Percentiles rank a stretch among this genome's conserved stretches.
Conservation (phyloP, 2,329 filamentous ascomycete species). For the Venturia oleaginea region DNA sequence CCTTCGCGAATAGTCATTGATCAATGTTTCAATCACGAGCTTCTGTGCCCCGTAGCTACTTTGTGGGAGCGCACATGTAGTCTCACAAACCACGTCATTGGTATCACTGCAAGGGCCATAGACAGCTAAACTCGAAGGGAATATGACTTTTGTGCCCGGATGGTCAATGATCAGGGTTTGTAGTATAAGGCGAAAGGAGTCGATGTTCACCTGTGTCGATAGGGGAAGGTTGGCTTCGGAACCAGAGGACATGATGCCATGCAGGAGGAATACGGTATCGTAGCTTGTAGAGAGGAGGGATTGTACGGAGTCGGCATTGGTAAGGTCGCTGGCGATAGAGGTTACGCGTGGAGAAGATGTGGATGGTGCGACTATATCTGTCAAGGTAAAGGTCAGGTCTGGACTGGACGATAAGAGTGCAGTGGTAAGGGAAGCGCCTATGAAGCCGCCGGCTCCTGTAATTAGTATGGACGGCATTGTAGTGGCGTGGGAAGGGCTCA, state of each 20-base stretch:
- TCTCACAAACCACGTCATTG: constrained; percentile 40
- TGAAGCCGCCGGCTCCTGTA: constrained; percentile 16
- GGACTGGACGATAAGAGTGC: constrained; percentile 15
- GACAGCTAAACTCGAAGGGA: constrained; percentile 54
- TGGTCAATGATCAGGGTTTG: constrained; percentile 44
- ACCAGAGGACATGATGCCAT: constrained; percentile 59
- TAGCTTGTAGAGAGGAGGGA: constrained; percentile 6
- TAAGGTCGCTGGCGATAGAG: not conserved
- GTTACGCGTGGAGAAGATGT: not conserved
- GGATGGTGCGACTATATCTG: constrained; percentile 3
- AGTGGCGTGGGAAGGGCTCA: not conserved
- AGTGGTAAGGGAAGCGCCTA: constrained; percentile 23
- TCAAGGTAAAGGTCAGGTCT: constrained; percentile 1
- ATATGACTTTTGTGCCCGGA: constrained; percentile 47
- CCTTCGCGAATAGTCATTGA: constrained; percentile 55
- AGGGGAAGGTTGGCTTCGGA: constrained; percentile 53
- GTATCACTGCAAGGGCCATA: constrained; percentile 41
- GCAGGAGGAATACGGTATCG: constrained; percentile 44
- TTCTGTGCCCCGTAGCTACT: constrained; percentile 57
- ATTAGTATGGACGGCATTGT: constrained; percentile 10
- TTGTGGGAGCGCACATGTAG: constrained; percentile 48
- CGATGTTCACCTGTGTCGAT: constrained; percentile 51
- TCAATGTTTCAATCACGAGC: constrained; percentile 50
- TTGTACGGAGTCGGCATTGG: constrained; percentile 2
- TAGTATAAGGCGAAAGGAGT: constrained; percentile 47